phyloP scores from a whole-genome alignment of 2,329 filamentous ascomycete species.

The Fusarium bulbicola region DNA sequence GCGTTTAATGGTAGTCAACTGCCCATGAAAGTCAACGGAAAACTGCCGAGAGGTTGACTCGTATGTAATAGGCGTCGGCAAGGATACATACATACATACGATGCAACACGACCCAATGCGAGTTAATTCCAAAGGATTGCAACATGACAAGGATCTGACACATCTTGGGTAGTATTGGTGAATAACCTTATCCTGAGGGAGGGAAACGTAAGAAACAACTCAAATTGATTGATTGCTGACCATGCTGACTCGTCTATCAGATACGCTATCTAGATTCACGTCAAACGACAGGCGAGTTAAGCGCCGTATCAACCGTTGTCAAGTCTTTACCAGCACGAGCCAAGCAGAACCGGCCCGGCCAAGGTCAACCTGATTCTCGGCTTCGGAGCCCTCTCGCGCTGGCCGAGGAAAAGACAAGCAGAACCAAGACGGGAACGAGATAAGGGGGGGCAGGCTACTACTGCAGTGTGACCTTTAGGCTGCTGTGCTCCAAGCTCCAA shows the following conservation, averaged over 20 bases:
- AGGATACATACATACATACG: neutral
- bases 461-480: neutral
- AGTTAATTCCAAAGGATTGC: conserved; percentile 4
- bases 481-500: neutral
- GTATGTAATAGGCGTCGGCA: neutral
- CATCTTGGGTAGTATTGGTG: conserved; percentile 13
- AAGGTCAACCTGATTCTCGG: conserved; percentile 3
- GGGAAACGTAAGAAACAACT: neutral
- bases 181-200: conserved; percentile 1
- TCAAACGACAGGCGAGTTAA: conserved; percentile 15
- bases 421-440: conserved; percentile 27
- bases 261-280: neutral
- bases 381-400: conserved; percentile 17
- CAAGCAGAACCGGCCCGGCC: conserved; percentile 23
- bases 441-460: conserved; percentile 19
- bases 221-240: neutral
- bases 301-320: conserved; percentile 7
- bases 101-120: neutral
- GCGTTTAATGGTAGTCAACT: conserved; percentile 4
- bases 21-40: neutral
- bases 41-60: conserved; percentile 12
- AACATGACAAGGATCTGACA: conserved; percentile 15
- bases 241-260: neutral
- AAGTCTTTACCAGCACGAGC: conserved; percentile 8
- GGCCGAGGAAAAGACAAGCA: conserved; percentile 18